These are phyloP conservation scores for Aspergillus sp. DNA, from an alignment of 2,329 filamentous ascomycete genomes.

Conservation along the genomic window DNA sequence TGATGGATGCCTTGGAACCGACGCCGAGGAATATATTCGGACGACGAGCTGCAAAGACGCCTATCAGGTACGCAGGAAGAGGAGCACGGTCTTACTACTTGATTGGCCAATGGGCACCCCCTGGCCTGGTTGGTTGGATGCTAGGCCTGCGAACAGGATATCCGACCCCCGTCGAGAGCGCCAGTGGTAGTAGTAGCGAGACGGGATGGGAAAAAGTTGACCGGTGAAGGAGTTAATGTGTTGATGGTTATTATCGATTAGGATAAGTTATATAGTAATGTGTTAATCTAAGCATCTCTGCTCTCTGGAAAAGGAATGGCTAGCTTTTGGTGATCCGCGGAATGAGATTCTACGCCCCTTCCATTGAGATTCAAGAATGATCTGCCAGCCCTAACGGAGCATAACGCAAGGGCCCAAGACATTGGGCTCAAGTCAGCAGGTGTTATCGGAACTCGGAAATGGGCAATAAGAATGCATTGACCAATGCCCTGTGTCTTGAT, in stretches of 20 bases:
- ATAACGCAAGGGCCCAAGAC: neutral
- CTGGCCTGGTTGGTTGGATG: conserved; percentile 84
- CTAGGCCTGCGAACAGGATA: conserved; percentile 66
- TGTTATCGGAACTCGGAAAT: neutral
- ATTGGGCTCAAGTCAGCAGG: neutral
- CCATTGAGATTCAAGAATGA: neutral
- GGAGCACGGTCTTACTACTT: conserved; percentile 83
- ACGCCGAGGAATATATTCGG: conserved; percentile 40
- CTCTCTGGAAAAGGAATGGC: conserved; percentile 7
- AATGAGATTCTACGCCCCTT: neutral
- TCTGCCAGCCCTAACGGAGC: neutral
- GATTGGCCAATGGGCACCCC: conserved; percentile 77
- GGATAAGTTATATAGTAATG: neutral
- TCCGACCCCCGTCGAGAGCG: conserved; percentile 18
- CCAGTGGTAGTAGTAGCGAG: conserved; percentile 11
- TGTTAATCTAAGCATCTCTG: conserved; percentile 6
- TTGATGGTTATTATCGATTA: neutral
- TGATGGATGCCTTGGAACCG: conserved; percentile 81
- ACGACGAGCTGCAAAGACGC: conserved; percentile 37
- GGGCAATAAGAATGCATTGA: neutral
- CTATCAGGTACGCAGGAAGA: conserved; percentile 75
- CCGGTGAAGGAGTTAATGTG: neutral
- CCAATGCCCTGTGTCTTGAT: neutral
- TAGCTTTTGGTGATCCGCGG: neutral
- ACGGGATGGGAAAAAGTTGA: conserved; percentile 14